These are phyloP conservation scores for Fusarium dimerum DNA, from an alignment of 2,329 filamentous ascomycete genomes.

Conservation along the genomic window DNA sequence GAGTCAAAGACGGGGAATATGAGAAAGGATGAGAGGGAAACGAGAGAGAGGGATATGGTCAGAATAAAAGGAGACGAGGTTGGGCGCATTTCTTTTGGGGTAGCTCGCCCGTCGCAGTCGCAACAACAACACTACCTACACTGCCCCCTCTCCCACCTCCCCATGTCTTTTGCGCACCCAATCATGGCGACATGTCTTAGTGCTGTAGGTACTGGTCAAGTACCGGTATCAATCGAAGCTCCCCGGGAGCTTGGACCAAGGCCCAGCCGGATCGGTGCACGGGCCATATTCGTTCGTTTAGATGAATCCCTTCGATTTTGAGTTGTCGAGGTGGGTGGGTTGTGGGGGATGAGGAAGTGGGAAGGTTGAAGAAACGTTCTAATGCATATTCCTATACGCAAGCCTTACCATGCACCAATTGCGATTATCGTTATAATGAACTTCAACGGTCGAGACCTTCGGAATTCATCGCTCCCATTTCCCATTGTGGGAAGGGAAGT, in stretches of 20 bases:
- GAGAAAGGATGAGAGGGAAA: constrained; percentile 4
- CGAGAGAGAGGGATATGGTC: constrained; percentile 7
- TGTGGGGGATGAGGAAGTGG: constrained; percentile 3
- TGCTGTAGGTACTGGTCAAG: neutral
- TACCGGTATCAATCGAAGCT: constrained; percentile 19
- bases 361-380: neutral
- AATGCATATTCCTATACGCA: neutral
- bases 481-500: neutral
- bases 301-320: constrained; percentile 6
- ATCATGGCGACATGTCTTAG: constrained; percentile 18
- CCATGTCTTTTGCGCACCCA: constrained; percentile 24
- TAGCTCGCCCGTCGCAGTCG: constrained; percentile 27
- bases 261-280: constrained; percentile 21
- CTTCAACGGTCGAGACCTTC: neutral
- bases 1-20: neutral
- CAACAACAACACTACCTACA: constrained; percentile 17
- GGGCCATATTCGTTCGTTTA: constrained; percentile 18
- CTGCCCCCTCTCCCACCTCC: neutral
- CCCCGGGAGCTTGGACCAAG: constrained; percentile 33
- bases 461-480: constrained; percentile 4
- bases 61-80: constrained; percentile 24
- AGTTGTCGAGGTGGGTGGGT: constrained; percentile 4
- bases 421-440: constrained; percentile 23
- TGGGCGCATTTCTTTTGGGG: constrained; percentile 20
- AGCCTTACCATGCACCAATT: constrained; percentile 27